Base-by-base conservation (phyloP, 1,284 basidiomycete genomes). In the Bondarzewia mesenterica region DNA sequence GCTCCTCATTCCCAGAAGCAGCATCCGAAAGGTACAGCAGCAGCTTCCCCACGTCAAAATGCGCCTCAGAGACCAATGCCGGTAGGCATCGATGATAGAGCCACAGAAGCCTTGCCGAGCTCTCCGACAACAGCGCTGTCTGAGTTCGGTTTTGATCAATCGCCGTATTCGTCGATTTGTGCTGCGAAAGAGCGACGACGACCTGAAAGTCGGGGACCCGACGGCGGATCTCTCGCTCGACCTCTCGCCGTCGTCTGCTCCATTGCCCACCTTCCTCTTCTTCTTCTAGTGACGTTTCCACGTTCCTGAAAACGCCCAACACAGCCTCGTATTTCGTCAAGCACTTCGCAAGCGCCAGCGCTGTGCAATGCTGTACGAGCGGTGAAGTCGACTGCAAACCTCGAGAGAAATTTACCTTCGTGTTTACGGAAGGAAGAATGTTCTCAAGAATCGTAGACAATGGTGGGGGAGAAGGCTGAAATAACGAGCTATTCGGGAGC, bases 41-140 rank as follows among this genome's bases (percentile, higher is more conserved):
- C 25, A 93, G 63, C 60, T 91, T 91, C 12, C 90, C 90, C 16
- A 86, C 78, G 62, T 97, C 93, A 59, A 94, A 94, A 42, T 82
- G 75, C 6, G 81, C 80, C 61, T 94, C 93, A 0, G 80, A 77
- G 0, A 88, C 81, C 4, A 89, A 67, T 5, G 75, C 73, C 0
- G 90, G 89, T 12, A 96, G 66, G 42, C 80, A 83, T 21, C 72
- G 72, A 57, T 94, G 86, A 63, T 95, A 96, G 27, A 95, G 72
- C 73, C 85, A 87, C 47, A 96, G 67, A 44, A 96, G 64, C 18
- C 93, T 69, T 53, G 93, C 80, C 0, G 89, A 80, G 21, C 77
- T 77, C 63, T 96, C 93, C 0, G 81, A 75, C 20, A 94, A 68
- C 54, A 96, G 64, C 1, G 82, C 77, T 0, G 59, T 57, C 54